These are phyloP conservation scores for Wickerhamiella nectarea DNA, from an alignment of 805 yeast genomes.

Conservation along the genomic window DNA sequence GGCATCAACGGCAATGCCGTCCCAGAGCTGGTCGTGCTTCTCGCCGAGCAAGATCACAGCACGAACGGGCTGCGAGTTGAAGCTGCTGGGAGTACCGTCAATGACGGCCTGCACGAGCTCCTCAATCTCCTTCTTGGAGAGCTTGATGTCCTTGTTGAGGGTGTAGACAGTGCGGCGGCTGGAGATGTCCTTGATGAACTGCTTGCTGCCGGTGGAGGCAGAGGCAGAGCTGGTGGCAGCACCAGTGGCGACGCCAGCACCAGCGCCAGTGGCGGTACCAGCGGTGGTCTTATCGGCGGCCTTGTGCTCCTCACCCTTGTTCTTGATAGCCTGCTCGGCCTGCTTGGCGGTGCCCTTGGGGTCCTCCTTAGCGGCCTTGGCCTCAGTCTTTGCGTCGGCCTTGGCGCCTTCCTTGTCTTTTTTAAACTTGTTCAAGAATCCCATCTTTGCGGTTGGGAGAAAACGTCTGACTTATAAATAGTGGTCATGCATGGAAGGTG, in stretches of 20 bases:
- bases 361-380: neutral
- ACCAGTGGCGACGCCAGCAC: neutral
- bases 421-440: conserved; percentile 3
- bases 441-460: neutral
- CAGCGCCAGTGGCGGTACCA: neutral
- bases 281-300: neutral
- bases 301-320: neutral
- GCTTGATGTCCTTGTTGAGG: conserved; percentile 32
- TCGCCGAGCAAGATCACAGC: conserved; percentile 36
- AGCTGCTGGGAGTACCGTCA: conserved; percentile 38
- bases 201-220: neutral
- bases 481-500: neutral
- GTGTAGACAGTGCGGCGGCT: conserved; percentile 38
- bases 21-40: conserved; percentile 35
- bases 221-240: neutral
- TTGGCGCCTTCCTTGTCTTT: neutral
- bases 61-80: conserved; percentile 39
- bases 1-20: conserved; percentile 25
- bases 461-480: neutral
- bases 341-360: neutral
- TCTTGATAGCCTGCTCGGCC: neutral
- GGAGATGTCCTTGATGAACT: conserved; percentile 17
- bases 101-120: conserved; percentile 32
- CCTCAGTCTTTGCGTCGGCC: neutral
- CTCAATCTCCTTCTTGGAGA: conserved; percentile 31